Evolutionary conservation across 2,329 filamentous ascomycete species (phyloP), one percentile per base, ranked within the genome.

Genomic region (Epichloe gansuensis): DNA sequence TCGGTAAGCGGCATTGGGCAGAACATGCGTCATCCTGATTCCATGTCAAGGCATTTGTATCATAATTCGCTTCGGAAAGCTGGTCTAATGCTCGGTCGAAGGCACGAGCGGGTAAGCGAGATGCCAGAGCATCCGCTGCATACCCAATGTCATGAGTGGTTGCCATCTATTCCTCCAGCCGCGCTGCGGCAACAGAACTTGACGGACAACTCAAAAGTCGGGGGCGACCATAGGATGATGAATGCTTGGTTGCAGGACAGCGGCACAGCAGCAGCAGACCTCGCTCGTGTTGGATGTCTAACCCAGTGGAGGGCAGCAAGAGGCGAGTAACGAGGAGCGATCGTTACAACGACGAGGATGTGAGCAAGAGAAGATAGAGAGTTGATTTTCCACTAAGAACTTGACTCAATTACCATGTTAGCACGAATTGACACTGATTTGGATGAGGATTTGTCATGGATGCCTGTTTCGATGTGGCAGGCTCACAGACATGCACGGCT

Each of bases 121-220:
- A 47, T 15, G 50, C 41, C 21, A 38, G n/a, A 49, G 60, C 60
- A 53, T 58, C 66, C 53, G 64, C 60, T 43, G 66, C 61, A 59
- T 60, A 63, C 58, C 66, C 68, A 47, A 68, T 63, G 53, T 64
- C 67, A 57, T 67, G 67, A 56, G 66, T 59, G 55, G 70, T 68
- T 64, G 69, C 69, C 69, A 72, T 72, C 60, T 58, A 69, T 70
- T 63, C 62, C 63, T 65, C 62, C 56, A 67, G 72, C 74, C 73
- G 74, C 73, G 61, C 70, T 64, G 70, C 73, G 71, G 72, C 73
- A 69, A 67, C 64, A 68, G 64, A 68, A 35, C 67, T 62, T 59
- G 66, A 71, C 64, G 66, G 64, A 58, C 66, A 69, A 67, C 68
- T 68, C 34, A 68, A 54, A 55, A 54, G 54, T 57, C 57, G 60